phyloP scores from a whole-genome alignment of 2,329 filamentous ascomycete species.

The Botryotinia globosa region DNA sequence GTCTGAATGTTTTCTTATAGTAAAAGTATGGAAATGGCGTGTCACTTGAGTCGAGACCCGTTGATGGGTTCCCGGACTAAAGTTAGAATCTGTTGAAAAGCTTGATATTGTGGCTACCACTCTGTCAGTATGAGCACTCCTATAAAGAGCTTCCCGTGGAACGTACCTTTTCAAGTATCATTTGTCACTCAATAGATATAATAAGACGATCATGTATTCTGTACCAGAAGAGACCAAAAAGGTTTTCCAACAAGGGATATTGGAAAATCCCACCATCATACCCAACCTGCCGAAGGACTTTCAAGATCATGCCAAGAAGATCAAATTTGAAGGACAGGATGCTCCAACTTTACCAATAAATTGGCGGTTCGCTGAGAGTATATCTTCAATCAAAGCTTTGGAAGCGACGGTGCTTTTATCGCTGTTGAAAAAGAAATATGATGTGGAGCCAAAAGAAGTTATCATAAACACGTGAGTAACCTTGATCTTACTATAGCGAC shows the following conservation, averaged over 20 bases:
- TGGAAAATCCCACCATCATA: conserved; percentile 4
- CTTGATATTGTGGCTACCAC: neutral
- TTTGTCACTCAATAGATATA: neutral
- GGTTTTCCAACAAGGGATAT: conserved; percentile 1
- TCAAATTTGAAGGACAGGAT: conserved; percentile 45
- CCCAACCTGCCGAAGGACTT: neutral
- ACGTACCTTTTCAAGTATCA: neutral
- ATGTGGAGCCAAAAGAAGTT: conserved; percentile 41
- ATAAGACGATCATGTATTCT: conserved; percentile 6
- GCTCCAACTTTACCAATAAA: conserved; percentile 51
- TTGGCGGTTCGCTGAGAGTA: conserved; percentile 55
- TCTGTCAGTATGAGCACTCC: neutral
- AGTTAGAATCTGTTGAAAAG: neutral
- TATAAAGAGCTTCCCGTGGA: neutral
- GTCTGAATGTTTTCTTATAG: neutral
- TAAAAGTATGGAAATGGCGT: neutral
- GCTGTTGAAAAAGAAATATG: conserved; percentile 48
- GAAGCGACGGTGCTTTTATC: conserved; percentile 48
- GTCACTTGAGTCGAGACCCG: neutral
- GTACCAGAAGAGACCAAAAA: conserved; percentile 2
- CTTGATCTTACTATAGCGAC: neutral
- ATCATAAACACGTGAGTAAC: conserved; percentile 47
- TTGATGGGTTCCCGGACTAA: neutral
- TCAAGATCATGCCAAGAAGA: neutral
- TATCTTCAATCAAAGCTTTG: conserved; percentile 48